Conservation (phyloP, 1,139 yeast genomes). For the Blastobotrys capitulatus region DNA sequence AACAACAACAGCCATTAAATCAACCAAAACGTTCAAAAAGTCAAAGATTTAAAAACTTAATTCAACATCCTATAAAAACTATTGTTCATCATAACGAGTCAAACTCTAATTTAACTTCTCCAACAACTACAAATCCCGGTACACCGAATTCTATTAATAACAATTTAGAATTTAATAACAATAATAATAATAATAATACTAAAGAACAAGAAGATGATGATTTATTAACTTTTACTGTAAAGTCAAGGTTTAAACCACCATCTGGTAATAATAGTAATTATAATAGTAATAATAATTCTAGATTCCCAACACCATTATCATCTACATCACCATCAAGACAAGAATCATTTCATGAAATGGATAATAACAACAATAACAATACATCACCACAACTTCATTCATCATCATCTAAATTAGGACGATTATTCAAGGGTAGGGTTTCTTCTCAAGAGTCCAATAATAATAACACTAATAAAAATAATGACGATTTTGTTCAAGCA, state of each 20-base stretch:
- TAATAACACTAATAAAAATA: not conserved
- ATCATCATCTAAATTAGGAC: not conserved
- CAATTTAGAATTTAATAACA: not conserved
- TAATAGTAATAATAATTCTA: not conserved
- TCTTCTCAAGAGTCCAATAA: not conserved
- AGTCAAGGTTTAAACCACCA: not conserved
- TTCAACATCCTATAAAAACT: slow-evolving; percentile 3
- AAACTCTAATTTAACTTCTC: not conserved
- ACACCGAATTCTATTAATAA: not conserved
- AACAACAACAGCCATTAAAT: not conserved
- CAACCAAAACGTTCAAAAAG: slow-evolving; percentile 4
- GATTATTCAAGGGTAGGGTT: not conserved
- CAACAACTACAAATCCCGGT: not conserved
- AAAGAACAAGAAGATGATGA: not conserved
- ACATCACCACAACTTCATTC: not conserved
- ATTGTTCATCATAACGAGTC: not conserved
- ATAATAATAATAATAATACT: not conserved
- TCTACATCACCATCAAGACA: not conserved
- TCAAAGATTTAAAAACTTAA: slow-evolving; percentile 9
- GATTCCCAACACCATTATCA: not conserved
- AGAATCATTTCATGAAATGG: not conserved
- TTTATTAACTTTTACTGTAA: not conserved
- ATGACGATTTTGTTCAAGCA: not conserved
- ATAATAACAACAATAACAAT: not conserved
- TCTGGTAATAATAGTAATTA: not conserved